phyloP scores from a whole-genome alignment of 331 rosid species.

The Stylosanthes scabra region DNA sequence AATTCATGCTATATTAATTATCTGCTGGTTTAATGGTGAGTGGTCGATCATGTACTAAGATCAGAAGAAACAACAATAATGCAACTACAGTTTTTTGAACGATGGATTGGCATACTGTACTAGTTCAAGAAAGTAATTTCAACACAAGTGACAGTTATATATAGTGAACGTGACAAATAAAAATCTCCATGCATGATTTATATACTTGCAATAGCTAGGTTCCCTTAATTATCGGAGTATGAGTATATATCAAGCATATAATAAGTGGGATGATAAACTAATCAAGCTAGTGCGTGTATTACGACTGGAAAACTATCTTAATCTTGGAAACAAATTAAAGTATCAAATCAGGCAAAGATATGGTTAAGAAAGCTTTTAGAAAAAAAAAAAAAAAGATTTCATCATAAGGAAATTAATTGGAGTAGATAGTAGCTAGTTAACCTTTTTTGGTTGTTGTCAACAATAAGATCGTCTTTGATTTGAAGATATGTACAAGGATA shows the following conservation, averaged over 20 bases:
- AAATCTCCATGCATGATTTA: not conserved
- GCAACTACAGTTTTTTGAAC: too few species aligned
- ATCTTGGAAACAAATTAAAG: conserved; percentile 1
- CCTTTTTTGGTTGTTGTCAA: conserved; percentile 22
- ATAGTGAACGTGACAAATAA: not conserved
- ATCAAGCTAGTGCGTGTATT: not conserved
- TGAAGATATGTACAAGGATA: not conserved
- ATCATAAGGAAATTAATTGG: not conserved
- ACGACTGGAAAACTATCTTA: not conserved
- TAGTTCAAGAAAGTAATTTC: not conserved
- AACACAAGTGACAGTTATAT: not conserved
- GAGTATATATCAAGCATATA: not conserved
- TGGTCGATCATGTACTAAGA: too few species aligned
- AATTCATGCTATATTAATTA: too few species aligned
- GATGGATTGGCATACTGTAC: too few species aligned
- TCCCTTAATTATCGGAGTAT: conserved; percentile 23
- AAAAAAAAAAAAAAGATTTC: not conserved
- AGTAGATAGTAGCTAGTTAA: not conserved
- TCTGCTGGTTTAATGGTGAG: too few species aligned
- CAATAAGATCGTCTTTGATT: not conserved
- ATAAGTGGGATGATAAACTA: not conserved
- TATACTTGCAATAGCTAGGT: not conserved
- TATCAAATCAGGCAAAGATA: conserved; percentile 28
- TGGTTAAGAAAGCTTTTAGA: not conserved
- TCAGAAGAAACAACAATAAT: too few species aligned